Evolutionary conservation across 345 rosid genomes (phyloP).

Genomic region (Xanthoceras sorbifolium): DNA sequence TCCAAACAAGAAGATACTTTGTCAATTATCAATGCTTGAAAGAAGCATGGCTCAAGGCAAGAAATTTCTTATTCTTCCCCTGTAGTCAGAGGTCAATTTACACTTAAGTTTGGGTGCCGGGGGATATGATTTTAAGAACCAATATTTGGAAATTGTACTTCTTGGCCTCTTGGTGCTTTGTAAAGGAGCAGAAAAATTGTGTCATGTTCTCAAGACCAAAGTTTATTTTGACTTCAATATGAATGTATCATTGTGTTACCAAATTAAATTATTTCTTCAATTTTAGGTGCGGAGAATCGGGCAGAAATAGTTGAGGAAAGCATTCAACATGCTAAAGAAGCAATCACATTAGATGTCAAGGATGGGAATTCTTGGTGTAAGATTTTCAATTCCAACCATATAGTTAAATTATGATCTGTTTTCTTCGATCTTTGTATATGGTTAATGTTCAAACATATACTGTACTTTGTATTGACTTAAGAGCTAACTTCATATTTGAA

Average conservation of each 20-base stretch:
- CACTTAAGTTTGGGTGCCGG: background rate
- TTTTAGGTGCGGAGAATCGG: slow-evolving; percentile 57
- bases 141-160: background rate
- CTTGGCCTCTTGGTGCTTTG: slow-evolving; percentile 8
- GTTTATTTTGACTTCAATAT: slow-evolving; percentile 6
- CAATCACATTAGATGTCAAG: slow-evolving; percentile 71
- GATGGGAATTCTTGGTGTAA: slow-evolving; percentile 86
- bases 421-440: background rate
- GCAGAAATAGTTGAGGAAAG: slow-evolving; percentile 61
- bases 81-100: background rate
- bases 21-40: slow-evolving; percentile 75
- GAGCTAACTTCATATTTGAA: slow-evolving; percentile 6
- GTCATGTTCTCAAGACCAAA: background rate
- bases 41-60: slow-evolving; percentile 75
- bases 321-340: slow-evolving; percentile 73
- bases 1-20: slow-evolving; percentile 66
- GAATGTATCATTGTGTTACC: slow-evolving; percentile 12
- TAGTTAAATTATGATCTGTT: background rate
- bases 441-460: background rate
- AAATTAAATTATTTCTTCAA: background rate
- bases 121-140: background rate
- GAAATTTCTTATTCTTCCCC: slow-evolving; percentile 15
- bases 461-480: background rate
- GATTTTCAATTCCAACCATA: slow-evolving; percentile 19
- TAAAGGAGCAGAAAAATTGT: background rate